Base-by-base conservation (phyloP, 495 filamentous ascomycete genomes). In the Penicillium pancosmium region DNA sequence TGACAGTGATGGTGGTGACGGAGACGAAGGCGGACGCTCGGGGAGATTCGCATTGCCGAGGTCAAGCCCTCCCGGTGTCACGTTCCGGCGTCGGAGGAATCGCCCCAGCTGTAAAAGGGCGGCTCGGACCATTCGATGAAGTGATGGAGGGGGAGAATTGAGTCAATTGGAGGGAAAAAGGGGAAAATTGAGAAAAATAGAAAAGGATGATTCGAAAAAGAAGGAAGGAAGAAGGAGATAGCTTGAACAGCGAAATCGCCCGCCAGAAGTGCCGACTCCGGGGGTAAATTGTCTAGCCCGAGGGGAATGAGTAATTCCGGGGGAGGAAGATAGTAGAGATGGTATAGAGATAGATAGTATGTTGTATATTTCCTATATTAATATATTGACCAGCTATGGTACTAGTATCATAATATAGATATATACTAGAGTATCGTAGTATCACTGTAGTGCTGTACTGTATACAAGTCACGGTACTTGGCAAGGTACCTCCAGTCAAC, bases 41-140 rank as follows among this genome's bases (percentile, higher is more conserved):
- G 57, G 55, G 48, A 50, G 66, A 61, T 47, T 61, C 38, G 53
- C 40, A 61, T 60, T 70, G 60, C 68, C 68, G 68, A 70, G 68
- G 68, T 70, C 59, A 54, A 48, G 18, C 27, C 49, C 49, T 48
- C 56, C 67, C 61, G 41, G 41, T 44, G 59, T 57, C 65, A 61
- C 13, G 9, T 54, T 64, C 64, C 61, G 61, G 61, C 44, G 55
- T 59, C 65, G 65, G 68, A 65, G 61, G 54, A 64, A 64, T 31
- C 35, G 52, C n/a, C 27, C 23, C 19, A 48, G 46, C 21, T 25
- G 10, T 10, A 9, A 13, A 9, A 44, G 41, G 16, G 16, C 41
- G 41, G 41, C 41, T 44, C 41, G 41, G 41, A 44, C 41, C 41
- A 44, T 44, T 44, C 41, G 41, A 21, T 13, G 13, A 44, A 2